A percentile compares a stretch with the other conserved stretches of the same genome.
Conservation (phyloP, 2,329 filamentous ascomycete species). For the Pseudogymnoascus sp. region DNA sequence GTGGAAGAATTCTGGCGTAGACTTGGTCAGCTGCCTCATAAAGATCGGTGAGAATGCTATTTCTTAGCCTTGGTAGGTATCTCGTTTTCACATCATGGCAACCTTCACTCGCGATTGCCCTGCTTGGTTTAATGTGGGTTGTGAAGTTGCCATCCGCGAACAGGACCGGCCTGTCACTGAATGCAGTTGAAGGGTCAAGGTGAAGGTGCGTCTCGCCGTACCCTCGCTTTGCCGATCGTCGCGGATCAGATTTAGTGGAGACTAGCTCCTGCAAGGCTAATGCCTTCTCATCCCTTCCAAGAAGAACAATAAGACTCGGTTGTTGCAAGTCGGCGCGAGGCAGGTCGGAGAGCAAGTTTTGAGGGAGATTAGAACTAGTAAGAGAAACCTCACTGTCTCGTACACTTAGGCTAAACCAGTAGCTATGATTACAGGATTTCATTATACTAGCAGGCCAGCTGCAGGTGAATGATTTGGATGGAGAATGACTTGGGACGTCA, state of each 20-base stretch:
- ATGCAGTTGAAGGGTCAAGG: not conserved
- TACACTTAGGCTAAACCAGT: constrained; percentile 22
- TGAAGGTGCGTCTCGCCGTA: constrained; percentile 1
- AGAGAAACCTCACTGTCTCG: constrained; percentile 20
- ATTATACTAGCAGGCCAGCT: constrained; percentile 13
- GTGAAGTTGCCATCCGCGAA: not conserved
- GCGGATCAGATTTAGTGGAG: not conserved
- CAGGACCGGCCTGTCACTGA: constrained; percentile 2
- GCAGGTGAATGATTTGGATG: not conserved
- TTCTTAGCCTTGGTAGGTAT: not conserved
- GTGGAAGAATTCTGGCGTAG: constrained; percentile 20
- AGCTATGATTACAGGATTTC: constrained; percentile 21
- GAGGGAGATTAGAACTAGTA: constrained; percentile 19
- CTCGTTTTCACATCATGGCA: not conserved
- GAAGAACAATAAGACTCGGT: constrained; percentile 20
- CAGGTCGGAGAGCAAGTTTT: constrained; percentile 21
- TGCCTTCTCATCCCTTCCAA: constrained; percentile 22
- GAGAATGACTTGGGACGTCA: not conserved
- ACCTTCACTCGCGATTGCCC: not conserved
- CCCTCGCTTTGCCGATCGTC: not conserved
- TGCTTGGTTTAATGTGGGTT: not conserved
- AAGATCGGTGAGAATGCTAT: not conserved
- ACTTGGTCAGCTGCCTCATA: constrained; percentile 5
- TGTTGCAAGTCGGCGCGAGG: constrained; percentile 17
- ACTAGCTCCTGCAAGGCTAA: constrained; percentile 23